A percentile compares a stretch with the other conserved stretches of the same genome.
These are phyloP conservation scores for Leccinum subrobustum DNA, from an alignment of 1,284 basidiomycete genomes.

Conservation along the genomic window DNA sequence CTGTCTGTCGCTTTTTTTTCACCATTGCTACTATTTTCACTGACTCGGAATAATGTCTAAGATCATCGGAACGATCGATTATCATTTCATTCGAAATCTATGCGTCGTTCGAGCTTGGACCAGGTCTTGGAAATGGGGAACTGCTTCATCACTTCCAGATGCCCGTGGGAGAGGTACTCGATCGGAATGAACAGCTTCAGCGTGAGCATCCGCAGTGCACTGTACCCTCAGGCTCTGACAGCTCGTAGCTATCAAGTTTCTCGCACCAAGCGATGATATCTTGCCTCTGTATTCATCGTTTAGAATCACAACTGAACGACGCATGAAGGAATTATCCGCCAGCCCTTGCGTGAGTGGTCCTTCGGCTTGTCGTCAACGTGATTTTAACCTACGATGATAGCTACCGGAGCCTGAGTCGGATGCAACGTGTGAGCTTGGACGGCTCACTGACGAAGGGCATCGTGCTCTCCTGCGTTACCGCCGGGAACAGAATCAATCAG, in stretches of 20 bases:
- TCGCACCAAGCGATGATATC: not conserved
- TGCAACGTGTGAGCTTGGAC: not conserved
- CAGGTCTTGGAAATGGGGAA: not conserved
- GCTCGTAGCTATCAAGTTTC: not conserved
- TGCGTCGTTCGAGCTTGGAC: not conserved
- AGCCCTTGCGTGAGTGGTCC: not conserved
- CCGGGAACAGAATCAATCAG: not conserved
- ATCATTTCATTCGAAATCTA: not conserved
- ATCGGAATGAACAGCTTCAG: not conserved
- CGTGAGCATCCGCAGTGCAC: not conserved
- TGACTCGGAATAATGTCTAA: not conserved
- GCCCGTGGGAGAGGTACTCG: not conserved
- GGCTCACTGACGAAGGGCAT: not conserved
- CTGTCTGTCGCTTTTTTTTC: not conserved
- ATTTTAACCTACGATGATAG: not conserved
- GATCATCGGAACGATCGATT: not conserved
- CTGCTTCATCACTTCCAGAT: not conserved
- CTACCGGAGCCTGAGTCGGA: not conserved
- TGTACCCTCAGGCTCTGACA: not conserved
- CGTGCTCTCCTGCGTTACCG: not conserved
- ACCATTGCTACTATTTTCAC: not conserved
- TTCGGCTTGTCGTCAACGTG: not conserved
- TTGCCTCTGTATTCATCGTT: not conserved
- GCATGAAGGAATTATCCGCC: not conserved
- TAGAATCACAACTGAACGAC: not conserved